These are phyloP conservation scores for Oryza meridionalis DNA, from an alignment of 176 grass and related monocot species.

Conservation along the genomic window DNA sequence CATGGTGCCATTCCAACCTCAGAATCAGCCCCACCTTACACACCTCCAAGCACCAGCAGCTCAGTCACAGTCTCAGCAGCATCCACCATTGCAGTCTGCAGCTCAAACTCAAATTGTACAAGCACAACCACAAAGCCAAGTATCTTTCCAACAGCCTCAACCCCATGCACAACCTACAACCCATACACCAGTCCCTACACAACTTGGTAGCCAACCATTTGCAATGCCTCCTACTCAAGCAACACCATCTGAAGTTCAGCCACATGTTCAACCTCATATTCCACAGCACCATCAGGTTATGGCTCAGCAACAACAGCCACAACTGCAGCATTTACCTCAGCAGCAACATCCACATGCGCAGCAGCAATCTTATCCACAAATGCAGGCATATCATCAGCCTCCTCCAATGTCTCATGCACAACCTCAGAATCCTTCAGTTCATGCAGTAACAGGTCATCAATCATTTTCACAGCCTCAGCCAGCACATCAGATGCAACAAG, in stretches of 20 bases:
- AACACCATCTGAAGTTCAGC: conserved; percentile 41
- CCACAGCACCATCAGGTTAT: conserved; percentile 45
- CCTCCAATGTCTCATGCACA: conserved; percentile 48
- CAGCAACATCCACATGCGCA: conserved; percentile 53
- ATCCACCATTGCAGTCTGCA: conserved; percentile 45
- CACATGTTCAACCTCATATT: conserved; percentile 44
- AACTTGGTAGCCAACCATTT: conserved; percentile 58
- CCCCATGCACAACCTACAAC: conserved; percentile 45
- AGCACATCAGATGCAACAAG: conserved; percentile 51
- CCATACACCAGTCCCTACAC: conserved; percentile 40
- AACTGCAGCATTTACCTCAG: conserved; percentile 48
- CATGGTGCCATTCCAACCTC: conserved; percentile 45
- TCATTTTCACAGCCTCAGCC: conserved; percentile 57
- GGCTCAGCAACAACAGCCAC: conserved; percentile 47
- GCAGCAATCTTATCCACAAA: conserved; percentile 65
- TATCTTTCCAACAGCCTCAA: conserved; percentile 35
- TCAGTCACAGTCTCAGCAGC: conserved; percentile 57
- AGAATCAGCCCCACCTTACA: conserved; percentile 33
- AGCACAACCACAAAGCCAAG: conserved; percentile 50
- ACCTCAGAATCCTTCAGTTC: conserved; percentile 53
- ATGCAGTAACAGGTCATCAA: conserved; percentile 51
- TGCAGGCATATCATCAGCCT: conserved; percentile 47
- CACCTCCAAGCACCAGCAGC: conserved; percentile 42
- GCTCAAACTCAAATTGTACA: conserved; percentile 59
- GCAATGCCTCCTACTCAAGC: conserved; percentile 46